Evolutionary conservation across 2,329 filamentous ascomycete genomes (phyloP), one percentile per base, ranked within the genome.

Genomic region (Penicillium polonicum): DNA sequence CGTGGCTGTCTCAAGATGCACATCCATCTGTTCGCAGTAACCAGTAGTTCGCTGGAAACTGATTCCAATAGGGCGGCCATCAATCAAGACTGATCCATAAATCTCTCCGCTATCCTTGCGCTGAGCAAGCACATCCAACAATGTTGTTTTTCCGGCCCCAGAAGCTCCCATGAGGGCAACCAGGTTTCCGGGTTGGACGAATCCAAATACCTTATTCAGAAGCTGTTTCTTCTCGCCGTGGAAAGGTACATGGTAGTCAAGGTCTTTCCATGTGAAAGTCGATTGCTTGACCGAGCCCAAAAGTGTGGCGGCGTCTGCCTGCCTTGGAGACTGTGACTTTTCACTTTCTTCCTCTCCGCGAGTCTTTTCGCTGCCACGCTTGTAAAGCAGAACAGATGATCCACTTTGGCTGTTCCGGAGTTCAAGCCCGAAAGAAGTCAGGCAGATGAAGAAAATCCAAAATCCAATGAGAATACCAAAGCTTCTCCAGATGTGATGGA

Each of bases 151-250:
- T 39, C 77, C 77, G 0, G 92, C 92, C 52, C 92, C 91, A 6
- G 88, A 91, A 3, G 90, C 89, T 45, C 90, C 90, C 89, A 92
- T 92, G 1, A 93, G 78, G 1, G 89, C 89, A 0, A 88, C 91
- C 17, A 92, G 79, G 68, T 87, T 85, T 15, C 90, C 90, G 0
- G 89, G 89, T 61, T 88, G 85, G 48, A 91, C 88, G 61, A 85
- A 92, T 2, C 86, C 91, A 65, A 84, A 82, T 1, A 88, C 82
- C 45, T 87, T 80, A 60, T 85, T 77, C 13, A 88, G 73, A 9
- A 88, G 68, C 4, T 77, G 74, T 49, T 79, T 72, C 61, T 79
- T 70, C 45, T 78, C 72, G 2, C 74, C 72, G 4, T 79, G 74
- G 48, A 75, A 78, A 4, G 57, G 76, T 60, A 81, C 87, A 61